Evolutionary conservation across 75 land plant genomes (phyloP), one percentile per base, ranked within the genome.

Genomic region (Pinus taeda): DNA sequence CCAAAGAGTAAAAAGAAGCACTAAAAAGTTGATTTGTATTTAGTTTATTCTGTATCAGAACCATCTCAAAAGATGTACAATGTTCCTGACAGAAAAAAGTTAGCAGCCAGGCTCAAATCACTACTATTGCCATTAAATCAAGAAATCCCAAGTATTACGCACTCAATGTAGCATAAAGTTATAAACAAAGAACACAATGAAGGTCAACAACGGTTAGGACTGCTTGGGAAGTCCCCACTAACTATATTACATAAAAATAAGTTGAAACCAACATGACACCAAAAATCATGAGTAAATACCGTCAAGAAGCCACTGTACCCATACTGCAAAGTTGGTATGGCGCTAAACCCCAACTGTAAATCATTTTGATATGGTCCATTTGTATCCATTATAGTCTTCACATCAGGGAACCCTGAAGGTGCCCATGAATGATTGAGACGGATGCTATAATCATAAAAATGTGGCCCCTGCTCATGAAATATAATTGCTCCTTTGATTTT

Each of bases 361-460:
- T 92, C 94, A 88, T 92, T 78, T 7, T 88, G 61, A 88, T 81
- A 92, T 21, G 94, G 85, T 53, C 94, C 94, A 84, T 90, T 88
- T 36, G 79, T 77, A 63, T 90, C 94, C 94, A 92, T 92, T 64
- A 92, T 92, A 29, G 90, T 76, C 45, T 83, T 88, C 55, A 86
- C 83, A 82, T 92, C 88, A 75, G 94, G 94, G 80, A 92, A 92
- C 36, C 94, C 94, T 45, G 92, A 88, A 75, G 91, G 88, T 66
- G 94, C 94, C 94, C 94, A 92, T 49, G 94, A 79, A 79, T 92
- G 94, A 79, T 92, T 92, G 24, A 92, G 88, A 49, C 94, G 90
- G 42, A 92, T 92, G 56, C 94, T 92, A 36, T 92, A 92, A 75
- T 90, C 93, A 82, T 80, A 92, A 55, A 62, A n/a, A 24, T 80